Conservation (phyloP, 2,329 filamentous ascomycete species). For the Verticillium isaacii region DNA sequence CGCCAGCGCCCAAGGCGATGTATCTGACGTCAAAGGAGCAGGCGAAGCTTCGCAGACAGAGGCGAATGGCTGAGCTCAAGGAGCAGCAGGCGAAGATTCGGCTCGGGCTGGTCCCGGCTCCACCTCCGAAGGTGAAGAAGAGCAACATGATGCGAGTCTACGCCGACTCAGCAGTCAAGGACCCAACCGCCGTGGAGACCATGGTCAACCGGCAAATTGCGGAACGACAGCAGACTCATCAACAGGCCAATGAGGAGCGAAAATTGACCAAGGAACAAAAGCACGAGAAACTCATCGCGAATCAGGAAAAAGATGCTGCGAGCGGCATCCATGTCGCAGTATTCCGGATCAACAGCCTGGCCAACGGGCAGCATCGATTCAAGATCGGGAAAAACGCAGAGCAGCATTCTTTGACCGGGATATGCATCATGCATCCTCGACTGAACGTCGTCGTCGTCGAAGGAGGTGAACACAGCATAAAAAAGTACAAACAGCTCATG, state of each 20-base stretch:
- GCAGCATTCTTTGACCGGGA: conserved; percentile 78
- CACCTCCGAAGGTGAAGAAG: conserved; percentile 94
- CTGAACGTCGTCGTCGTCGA: conserved; percentile 90
- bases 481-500: conserved; percentile 89
- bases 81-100: conserved; percentile 96
- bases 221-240: conserved; percentile 75
- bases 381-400: conserved; percentile 92
- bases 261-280: conserved; percentile 85
- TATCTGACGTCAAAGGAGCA: conserved; percentile 88
- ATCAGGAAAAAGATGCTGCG: conserved; percentile 83
- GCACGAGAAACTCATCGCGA: conserved; percentile 73
- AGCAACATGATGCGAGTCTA: conserved; percentile 91
- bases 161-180: conserved; percentile 65
- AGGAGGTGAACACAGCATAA: conserved; percentile 78
- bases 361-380: conserved; percentile 89
- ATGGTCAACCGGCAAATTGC: conserved; percentile 90
- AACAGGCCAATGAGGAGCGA: conserved; percentile 74
- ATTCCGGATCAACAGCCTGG: conserved; percentile 84
- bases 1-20: conserved; percentile 79
- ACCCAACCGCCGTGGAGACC: conserved; percentile 94
- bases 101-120: conserved; percentile 81
- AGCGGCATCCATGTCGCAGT: conserved; percentile 84
- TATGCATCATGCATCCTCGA: conserved; percentile 87
- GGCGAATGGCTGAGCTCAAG: conserved; percentile 87
- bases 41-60: conserved; percentile 83